These are phyloP conservation scores for Melaleuca alternifolia DNA, from an alignment of 345 rosid genomes.

Conservation along the genomic window DNA sequence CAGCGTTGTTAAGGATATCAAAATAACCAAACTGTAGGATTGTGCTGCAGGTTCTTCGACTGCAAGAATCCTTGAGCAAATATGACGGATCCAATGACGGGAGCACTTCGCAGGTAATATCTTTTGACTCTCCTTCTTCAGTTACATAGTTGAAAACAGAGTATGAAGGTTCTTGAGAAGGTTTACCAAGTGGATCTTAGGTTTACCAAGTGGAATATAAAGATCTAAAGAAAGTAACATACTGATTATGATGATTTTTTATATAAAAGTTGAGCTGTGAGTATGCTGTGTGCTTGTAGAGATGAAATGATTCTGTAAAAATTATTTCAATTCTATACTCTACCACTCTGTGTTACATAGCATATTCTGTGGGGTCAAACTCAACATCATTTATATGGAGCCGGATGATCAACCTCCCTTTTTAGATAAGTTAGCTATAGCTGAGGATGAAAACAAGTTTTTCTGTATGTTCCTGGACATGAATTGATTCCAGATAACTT, in stretches of 20 bases:
- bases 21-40: background rate
- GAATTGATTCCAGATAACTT: background rate
- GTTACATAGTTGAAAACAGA: background rate
- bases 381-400: background rate
- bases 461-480: background rate
- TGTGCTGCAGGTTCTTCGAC: constrained; percentile 58
- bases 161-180: background rate
- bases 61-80: constrained; percentile 90
- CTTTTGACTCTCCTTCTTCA: background rate
- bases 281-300: background rate
- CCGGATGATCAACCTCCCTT: background rate
- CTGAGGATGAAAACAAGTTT: background rate
- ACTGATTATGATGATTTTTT: background rate
- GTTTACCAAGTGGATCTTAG: background rate
- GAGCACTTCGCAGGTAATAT: constrained; percentile 72
- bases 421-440: background rate
- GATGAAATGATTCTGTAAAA: background rate
- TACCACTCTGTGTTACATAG: background rate
- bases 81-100: constrained; percentile 82
- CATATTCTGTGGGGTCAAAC: background rate
- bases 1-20: background rate
- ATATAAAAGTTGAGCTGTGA: background rate
- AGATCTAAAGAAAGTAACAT: background rate
- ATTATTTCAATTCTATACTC: background rate
- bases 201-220: background rate